A percentile compares a stretch with the other conserved stretches of the same genome.
phyloP scores from a whole-genome alignment of 2,329 filamentous ascomycete species.

The Annulohypoxylon truncatum region DNA sequence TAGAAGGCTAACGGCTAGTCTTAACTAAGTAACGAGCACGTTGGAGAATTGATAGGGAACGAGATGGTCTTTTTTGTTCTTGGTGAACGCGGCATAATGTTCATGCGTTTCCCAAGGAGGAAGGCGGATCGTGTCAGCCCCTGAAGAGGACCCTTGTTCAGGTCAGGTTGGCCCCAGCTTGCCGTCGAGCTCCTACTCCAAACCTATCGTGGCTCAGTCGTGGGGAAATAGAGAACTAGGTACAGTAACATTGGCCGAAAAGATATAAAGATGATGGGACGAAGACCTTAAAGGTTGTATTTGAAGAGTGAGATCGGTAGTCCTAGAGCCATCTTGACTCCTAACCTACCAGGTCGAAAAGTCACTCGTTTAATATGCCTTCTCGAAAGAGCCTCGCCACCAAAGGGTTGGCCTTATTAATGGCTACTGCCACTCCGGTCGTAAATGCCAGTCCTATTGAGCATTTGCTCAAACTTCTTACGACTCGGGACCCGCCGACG shows the following conservation, averaged over 20 bases:
- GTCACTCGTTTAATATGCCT: conserved; percentile 39
- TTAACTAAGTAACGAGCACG: conserved; percentile 3
- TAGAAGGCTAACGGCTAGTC: neutral
- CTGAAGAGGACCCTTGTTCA: conserved; percentile 28
- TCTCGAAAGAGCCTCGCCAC: conserved; percentile 39
- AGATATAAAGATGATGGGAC: conserved; percentile 30
- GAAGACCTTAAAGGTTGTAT: neutral
- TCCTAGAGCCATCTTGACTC: conserved; percentile 5
- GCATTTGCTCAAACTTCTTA: conserved; percentile 38
- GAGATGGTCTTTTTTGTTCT: neutral
- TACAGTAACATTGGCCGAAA: conserved; percentile 2
- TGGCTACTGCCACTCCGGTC: conserved; percentile 33
- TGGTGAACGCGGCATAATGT: conserved; percentile 8
- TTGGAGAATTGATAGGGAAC: conserved; percentile 30
- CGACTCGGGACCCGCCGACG: conserved; percentile 43
- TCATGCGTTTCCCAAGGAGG: conserved; percentile 44
- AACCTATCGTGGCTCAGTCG: conserved; percentile 3
- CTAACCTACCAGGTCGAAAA: conserved; percentile 13
- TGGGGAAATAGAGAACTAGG: conserved; percentile 14
- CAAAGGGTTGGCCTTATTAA: conserved; percentile 41
- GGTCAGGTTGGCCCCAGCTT: conserved; percentile 29
- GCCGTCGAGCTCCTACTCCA: conserved; percentile 14
- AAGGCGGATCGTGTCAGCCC: conserved; percentile 37
- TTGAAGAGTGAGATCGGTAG: conserved; percentile 1
- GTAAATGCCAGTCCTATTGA: conserved; percentile 36